Evolutionary conservation across 192 early-diverging fungal species (phyloP).

Genomic region (Entomortierella parvispora): DNA sequence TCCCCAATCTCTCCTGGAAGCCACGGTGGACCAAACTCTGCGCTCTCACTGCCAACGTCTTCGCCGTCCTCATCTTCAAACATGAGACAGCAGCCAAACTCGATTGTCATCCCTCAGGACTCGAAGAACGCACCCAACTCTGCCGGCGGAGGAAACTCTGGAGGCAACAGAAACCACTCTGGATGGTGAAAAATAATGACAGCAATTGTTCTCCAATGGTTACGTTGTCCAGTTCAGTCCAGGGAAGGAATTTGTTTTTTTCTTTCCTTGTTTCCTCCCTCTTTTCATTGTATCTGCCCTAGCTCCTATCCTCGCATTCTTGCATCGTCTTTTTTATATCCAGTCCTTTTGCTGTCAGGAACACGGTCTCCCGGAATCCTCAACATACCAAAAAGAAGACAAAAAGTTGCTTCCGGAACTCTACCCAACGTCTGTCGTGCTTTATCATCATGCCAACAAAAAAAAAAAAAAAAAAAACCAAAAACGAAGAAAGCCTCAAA

Average conservation of each 20-base stretch:
- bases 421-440: background rate
- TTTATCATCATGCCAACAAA: background rate
- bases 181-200: conserved; percentile 16
- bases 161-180: conserved; percentile 22
- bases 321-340: background rate
- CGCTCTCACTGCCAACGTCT: conserved; percentile 15
- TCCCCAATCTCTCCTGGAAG: conserved; percentile 41
- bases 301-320: background rate
- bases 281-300: background rate
- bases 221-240: background rate
- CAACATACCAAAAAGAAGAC: background rate
- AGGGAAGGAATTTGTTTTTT: too few relatives aligned
- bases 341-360: background rate
- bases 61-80: conserved; percentile 17
- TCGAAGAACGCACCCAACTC: conserved; percentile 20
- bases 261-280: background rate
- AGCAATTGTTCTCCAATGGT: background rate
- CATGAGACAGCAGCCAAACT: conserved; percentile 13
- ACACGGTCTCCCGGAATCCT: background rate
- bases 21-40: background rate
- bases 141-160: background rate
- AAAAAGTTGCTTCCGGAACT: too few relatives aligned
- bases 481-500: background rate
- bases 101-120: conserved; percentile 24
- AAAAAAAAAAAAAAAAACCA: too few relatives aligned